A percentile compares a stretch with the other conserved stretches of the same genome.
These are phyloP conservation scores for Kodamaea lidongshanica DNA, from an alignment of 805 yeast genomes.

Conservation along the genomic window DNA sequence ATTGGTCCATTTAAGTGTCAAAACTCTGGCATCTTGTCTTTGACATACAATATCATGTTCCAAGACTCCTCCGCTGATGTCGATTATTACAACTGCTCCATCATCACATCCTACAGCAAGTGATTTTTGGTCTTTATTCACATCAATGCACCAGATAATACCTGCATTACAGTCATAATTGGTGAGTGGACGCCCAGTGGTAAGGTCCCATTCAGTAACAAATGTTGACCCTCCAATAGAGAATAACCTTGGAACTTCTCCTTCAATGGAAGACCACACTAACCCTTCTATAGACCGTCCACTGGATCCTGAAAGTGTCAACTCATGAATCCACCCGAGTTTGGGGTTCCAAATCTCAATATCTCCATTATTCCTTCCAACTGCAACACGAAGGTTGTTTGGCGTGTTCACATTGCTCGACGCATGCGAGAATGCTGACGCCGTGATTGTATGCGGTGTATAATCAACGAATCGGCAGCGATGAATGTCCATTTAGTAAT, in stretches of 20 bases:
- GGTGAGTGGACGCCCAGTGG: conserved; percentile 61
- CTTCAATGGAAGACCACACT: conserved; percentile 59
- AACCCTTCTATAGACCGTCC: conserved; percentile 87
- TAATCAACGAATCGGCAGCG: conserved; percentile 89
- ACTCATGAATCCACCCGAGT: conserved; percentile 74
- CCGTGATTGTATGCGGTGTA: conserved; percentile 77
- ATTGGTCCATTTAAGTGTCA: conserved; percentile 71
- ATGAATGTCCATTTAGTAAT: conserved; percentile 77
- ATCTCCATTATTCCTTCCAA: conserved; percentile 91
- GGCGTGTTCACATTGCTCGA: conserved; percentile 32
- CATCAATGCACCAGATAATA: conserved; percentile 82
- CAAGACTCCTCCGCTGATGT: conserved; percentile 79
- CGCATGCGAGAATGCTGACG: conserved; percentile 71
- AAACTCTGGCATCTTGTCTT: conserved; percentile 76
- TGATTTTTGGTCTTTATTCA: conserved; percentile 52
- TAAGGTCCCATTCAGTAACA: conserved; percentile 87
- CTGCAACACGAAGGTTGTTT: conserved; percentile 67
- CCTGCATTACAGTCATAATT: conserved; percentile 91
- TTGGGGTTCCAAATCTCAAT: conserved; percentile 94
- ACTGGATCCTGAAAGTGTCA: conserved; percentile 64
- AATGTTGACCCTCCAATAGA: conserved; percentile 91
- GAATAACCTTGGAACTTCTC: conserved; percentile 61
- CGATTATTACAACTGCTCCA: conserved; percentile 79
- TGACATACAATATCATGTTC: conserved; percentile 73
- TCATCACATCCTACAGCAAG: conserved; percentile 94